These are phyloP conservation scores for Mrakia hoshinonis DNA, from an alignment of 768 basidiomycete genomes.

Conservation along the genomic window DNA sequence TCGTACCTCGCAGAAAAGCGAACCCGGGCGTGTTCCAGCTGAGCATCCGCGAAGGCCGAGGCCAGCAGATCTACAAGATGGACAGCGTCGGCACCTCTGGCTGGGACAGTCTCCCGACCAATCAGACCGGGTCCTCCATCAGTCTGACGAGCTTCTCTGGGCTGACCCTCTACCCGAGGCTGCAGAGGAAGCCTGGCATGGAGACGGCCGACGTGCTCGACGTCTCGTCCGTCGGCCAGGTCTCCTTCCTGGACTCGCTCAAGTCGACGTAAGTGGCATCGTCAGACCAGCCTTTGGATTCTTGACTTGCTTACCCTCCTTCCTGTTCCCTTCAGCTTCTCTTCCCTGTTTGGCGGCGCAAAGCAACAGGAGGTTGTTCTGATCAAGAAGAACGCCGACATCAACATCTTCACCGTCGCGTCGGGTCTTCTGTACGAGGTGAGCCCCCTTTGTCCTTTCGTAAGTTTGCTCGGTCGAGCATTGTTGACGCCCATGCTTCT, in stretches of 20 bases:
- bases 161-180: constrained; percentile 72
- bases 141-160: constrained; percentile 79
- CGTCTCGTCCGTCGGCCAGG: constrained; percentile 29
- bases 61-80: constrained; percentile 67
- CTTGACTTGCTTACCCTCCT: neutral
- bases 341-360: constrained; percentile 1
- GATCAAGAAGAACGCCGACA: constrained; percentile 59
- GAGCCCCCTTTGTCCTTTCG: constrained; percentile 33
- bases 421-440: constrained; percentile 96
- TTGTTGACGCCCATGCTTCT: too few species aligned
- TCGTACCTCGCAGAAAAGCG: constrained; percentile 48
- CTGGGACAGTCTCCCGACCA: constrained; percentile 68
- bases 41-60: constrained; percentile 71
- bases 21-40: constrained; percentile 79
- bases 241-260: constrained; percentile 3
- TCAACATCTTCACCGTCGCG: constrained; percentile 98
- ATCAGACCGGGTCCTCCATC: constrained; percentile 62
- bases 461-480: too few species aligned
- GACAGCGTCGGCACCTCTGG: constrained; percentile 84
- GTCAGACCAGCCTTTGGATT: neutral
- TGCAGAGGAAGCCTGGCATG: constrained; percentile 63
- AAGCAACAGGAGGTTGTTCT: constrained; percentile 14
- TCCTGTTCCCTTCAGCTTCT: neutral
- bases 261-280: constrained; percentile 1
- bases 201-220: constrained; percentile 70